Evolutionary conservation across 2,329 filamentous ascomycete species (phyloP), one percentile per base, ranked within the genome.

Genomic region (Orbilia javanica): DNA sequence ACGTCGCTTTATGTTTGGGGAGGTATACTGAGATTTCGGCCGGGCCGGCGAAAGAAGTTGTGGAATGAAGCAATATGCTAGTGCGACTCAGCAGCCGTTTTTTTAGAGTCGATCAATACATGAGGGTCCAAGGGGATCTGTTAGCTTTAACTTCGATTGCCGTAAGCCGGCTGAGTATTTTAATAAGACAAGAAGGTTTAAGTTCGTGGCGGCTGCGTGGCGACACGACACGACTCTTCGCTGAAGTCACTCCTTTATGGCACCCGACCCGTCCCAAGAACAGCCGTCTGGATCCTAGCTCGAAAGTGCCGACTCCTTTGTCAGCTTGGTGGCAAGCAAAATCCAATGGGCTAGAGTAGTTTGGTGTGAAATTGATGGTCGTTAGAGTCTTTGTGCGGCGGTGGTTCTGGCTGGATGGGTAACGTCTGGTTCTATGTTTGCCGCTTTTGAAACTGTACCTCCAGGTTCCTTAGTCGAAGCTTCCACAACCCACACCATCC

Each of bases 151-250:
- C 18, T 11, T 66, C 18, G 48, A 50, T 65, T 60, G 34, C 69
- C 48, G 55, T 44, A 53, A 57, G 31, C 31, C 48, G 57, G 42
- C 60, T 36, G 57, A 62, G 48, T 70, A 44, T 44, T 57, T 57
- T 15, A 65, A 65, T 15, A 29, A 46, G 27, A 34, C 13, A 39
- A 27, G 63, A 57, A 48, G 11, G 36, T 63, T 76, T 57, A 48
- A 42, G 20, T 70, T 60, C 57, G 64, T 70, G 57, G 66, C 48
- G 29, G 65, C 34, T 34, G 46, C 48, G 73, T 67, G 66, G 66
- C 66, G 66, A 75, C 64, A 55, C 64, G 65, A 69, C 22, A 53
- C 50, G 22, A 60, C 55, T 5, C 31, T 53, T 62, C 50, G n/a
- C 60, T 52, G 10, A n/a, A 68, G 52, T 20, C 50, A 36, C 60